Base-by-base conservation (phyloP, 2,329 filamentous ascomycete genomes). In the Capronia americana region DNA sequence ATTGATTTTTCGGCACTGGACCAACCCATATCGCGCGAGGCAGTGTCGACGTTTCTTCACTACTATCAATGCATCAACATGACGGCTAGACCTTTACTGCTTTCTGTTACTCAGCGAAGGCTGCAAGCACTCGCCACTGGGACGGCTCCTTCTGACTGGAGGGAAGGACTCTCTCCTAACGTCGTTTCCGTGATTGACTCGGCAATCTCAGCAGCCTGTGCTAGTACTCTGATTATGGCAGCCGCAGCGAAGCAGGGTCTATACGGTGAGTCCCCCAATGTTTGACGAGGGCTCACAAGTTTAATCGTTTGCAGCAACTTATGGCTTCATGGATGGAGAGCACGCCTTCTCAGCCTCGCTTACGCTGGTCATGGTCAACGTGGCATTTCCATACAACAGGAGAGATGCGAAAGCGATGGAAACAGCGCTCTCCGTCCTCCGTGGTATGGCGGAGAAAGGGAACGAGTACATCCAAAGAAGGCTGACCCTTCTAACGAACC, bases 41-140 rank as follows among this genome's bases (percentile, higher is more conserved):
- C 79, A 10, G 81, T 86, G 4, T 84, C 83, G 1, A 83, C 82
- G 3, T 81, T 84, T 61, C 74, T 85, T 24, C 84, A 87, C 69
- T 86, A 86, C 69, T 85, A 85, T 66, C 84, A 85, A 51, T 86
- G 85, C 71, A 81, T 86, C 71, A 85, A 86, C 69, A 86, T 87
- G 84, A 85, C 84, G 0, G 82, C 81, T 0, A 77, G 85, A 4
- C 85, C 85, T 0, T 74, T 86, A 26, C 77, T 87, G 0, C 85
- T 86, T 66, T 81, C 85, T 67, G 80, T 86, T 2, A 82, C 85
- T 7, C 82, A 85, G 71, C 78, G 79, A 51, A 79, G 83, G 3
- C 75, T 86, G 0, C 76, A 79, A 56, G 73, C 75, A 23, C 75
- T 76, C 4, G 62, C 74, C 2, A 69, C 69, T n/a, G 74, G 73